Base-by-base conservation (phyloP, 306 rosid species). In the Dryas octopetala region DNA sequence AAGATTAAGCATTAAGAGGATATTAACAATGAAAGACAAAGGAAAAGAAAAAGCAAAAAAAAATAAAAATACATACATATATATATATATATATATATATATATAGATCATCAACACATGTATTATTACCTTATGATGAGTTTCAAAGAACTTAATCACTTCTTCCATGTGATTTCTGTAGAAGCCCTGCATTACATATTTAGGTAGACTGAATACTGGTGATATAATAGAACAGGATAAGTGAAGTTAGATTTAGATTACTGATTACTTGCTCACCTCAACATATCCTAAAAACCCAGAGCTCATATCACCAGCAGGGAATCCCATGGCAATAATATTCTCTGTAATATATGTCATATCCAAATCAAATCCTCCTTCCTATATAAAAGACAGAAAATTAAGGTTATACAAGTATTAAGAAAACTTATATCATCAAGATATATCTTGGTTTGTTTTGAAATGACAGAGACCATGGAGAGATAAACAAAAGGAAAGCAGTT, bases 121-220 rank as follows among this genome's bases (percentile, higher is more conserved):
- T 15, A 2, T 6, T 32, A 46, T 78, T 73, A 92, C 99, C 98
- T 96, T 85, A 86, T 96, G 99, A 65, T 96, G 93, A 72, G 99
- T 89, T 86, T 96, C 99, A 77, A 96, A 96, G 80, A 96, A 96
- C 85, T 89, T 89, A 7, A 96, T 96, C 83, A 92, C 98, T 90
- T 96, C 99, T 84, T 96, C 99, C 99, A 96, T 96, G 61, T 96
- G 98, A 66, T 96, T 96, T 84, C 99, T 78, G 85, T 96, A 96
- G 81, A 95, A 84, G 46, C 98, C 98, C 98, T 95, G 89, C 88
- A 87, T 70, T 71, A 17, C 80, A 87, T 53, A 51, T 70, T 19
- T 9, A 74, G 73, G 57, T 59, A 71, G 65, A 79, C 38, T 65
- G 63, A 78, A 57, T 71, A 52, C 62, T 54, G 14, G 54, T 47